Evolutionary conservation across 306 rosid species (phyloP).

Genomic region (Adenanthera pavonina): DNA sequence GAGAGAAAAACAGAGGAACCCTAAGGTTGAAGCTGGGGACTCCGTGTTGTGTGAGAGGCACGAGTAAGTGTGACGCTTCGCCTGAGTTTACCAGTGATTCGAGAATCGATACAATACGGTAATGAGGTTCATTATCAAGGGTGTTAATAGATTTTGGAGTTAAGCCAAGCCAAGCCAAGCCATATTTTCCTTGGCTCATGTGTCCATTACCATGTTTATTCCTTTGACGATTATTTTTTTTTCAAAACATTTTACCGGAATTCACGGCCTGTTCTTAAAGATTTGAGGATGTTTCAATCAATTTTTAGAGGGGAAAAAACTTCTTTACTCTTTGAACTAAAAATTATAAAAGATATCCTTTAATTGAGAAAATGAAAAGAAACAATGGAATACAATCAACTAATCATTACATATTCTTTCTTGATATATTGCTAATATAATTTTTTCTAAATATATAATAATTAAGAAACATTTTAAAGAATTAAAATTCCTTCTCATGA

Average conservation of each 20-base stretch:
- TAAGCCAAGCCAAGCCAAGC: neutral
- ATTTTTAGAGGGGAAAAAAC: neutral
- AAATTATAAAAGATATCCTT: neutral
- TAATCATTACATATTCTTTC: neutral
- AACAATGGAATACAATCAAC: neutral
- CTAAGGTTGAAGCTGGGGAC: slow-evolving; percentile 43
- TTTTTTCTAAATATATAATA: neutral
- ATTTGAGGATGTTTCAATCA: neutral
- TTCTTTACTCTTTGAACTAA: neutral
- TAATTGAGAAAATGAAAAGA: neutral
- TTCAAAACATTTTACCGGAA: neutral
- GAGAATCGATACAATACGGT: slow-evolving; percentile 24
- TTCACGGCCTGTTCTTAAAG: neutral
- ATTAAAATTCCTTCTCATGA: neutral
- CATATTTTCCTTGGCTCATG: neutral
- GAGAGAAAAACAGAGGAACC: slow-evolving; percentile 45
- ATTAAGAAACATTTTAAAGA: neutral
- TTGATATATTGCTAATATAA: neutral
- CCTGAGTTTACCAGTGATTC: slow-evolving; percentile 37
- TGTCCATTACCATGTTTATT: slow-evolving; percentile 4
- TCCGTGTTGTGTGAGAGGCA: slow-evolving; percentile 32
- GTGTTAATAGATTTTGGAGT: slow-evolving; percentile 2
- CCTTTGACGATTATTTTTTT: neutral
- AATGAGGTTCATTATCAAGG: slow-evolving; percentile 1
- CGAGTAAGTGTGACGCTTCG: slow-evolving; percentile 41